phyloP scores from a whole-genome alignment of 495 filamentous ascomycete genomes.

The Clavariopsis aquatica region DNA sequence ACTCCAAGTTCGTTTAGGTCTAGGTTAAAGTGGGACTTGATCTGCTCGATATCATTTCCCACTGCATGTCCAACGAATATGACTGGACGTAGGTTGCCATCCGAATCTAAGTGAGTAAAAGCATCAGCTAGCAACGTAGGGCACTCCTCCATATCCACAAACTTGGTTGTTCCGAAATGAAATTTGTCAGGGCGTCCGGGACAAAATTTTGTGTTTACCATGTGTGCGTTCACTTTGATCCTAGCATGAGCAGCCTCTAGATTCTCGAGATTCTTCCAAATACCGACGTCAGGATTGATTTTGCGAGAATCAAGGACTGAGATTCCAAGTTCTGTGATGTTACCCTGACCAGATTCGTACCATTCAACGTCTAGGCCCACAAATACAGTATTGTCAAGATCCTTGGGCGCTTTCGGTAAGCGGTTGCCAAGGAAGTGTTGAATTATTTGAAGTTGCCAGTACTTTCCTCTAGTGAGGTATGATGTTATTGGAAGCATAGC shows the following conservation, averaged over 20 bases:
- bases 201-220: slow-evolving; percentile 6
- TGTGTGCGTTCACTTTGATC: slow-evolving; percentile 13
- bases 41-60: background rate
- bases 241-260: slow-evolving; percentile 11
- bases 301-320: background rate
- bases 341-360: slow-evolving; percentile 2
- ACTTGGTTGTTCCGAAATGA: slow-evolving; percentile 16
- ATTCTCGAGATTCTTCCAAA: background rate
- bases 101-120: background rate
- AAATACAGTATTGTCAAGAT: slow-evolving; percentile 1
- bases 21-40: background rate
- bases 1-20: slow-evolving; percentile 1
- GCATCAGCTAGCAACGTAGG: slow-evolving; percentile 1
- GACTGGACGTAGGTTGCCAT: background rate
- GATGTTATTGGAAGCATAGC: too few relatives aligned
- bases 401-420: background rate
- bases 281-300: background rate
- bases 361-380: slow-evolving; percentile 12
- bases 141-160: slow-evolving; percentile 3
- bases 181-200: slow-evolving; percentile 11
- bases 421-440: background rate
- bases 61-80: slow-evolving; percentile 15
- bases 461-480: too few relatives aligned
- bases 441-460: background rate
- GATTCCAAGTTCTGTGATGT: slow-evolving; percentile 19